Evolutionary conservation across 331 rosid species (phyloP).

Genomic region (Quercus phellos): DNA sequence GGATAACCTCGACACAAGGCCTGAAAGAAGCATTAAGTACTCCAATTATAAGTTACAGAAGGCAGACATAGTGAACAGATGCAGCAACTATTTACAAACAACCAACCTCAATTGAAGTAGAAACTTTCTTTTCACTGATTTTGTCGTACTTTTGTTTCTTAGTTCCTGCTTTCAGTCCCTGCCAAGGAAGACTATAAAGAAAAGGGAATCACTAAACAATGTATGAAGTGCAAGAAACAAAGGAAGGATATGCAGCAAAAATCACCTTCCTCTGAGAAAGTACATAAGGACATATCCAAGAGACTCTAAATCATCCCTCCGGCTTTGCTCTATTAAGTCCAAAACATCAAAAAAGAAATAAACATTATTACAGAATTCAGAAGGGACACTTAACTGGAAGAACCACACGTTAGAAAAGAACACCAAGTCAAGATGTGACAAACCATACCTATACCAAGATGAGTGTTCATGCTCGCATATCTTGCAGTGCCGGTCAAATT

Average conservation of each 20-base stretch:
- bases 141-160: conserved; percentile 95
- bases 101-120: conserved; percentile 88
- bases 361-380: conserved; percentile 15
- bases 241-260: conserved; percentile 22
- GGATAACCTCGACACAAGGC: conserved; percentile 94
- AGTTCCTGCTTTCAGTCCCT: conserved; percentile 97
- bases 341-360: conserved; percentile 33
- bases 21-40: conserved; percentile 43
- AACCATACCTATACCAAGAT: conserved; percentile 87
- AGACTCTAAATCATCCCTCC: conserved; percentile 99
- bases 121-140: conserved; percentile 93
- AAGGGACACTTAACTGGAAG: conserved; percentile 12
- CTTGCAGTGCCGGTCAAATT: conserved; percentile 98
- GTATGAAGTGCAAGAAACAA: conserved; percentile 7
- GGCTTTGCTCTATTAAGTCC: conserved; percentile 75
- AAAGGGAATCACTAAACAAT: conserved; percentile 23
- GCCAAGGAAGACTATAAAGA: conserved; percentile 91
- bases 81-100: neutral
- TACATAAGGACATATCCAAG: conserved; percentile 99
- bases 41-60: conserved; percentile 2
- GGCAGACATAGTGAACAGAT: neutral
- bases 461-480: conserved; percentile 99
- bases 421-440: conserved; percentile 1
- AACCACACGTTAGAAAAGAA: conserved; percentile 1
- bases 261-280: conserved; percentile 96